A percentile compares a stretch with the other conserved stretches of the same genome.
phyloP scores from a whole-genome alignment of 768 basidiomycete genomes.

The Leccinum obscurum region DNA sequence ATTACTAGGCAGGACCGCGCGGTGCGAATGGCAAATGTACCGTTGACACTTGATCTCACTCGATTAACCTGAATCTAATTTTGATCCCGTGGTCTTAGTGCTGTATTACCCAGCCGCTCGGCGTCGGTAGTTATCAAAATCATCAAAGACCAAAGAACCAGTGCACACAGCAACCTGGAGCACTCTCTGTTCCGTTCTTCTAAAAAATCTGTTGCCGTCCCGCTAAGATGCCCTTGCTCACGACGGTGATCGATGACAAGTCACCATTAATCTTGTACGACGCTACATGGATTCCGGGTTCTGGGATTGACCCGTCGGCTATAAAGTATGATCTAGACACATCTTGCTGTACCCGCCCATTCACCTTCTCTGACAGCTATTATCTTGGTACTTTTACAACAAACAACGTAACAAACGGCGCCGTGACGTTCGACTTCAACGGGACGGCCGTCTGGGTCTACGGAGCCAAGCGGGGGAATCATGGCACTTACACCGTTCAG shows the following conservation, averaged over 20 bases:
- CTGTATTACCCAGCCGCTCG: no score
- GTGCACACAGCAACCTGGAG: neutral
- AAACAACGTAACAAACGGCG: constrained; percentile 36
- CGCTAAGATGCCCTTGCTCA: constrained; percentile 25
- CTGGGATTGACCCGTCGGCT: no score
- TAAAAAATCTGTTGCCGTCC: neutral
- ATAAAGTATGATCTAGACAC: constrained; percentile 14
- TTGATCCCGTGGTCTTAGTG: no score
- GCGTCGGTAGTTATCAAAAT: neutral
- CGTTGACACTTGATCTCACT: no score
- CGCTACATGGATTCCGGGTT: no score
- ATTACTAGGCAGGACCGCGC: no score
- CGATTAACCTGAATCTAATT: no score
- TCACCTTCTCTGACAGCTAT: constrained; percentile 30
- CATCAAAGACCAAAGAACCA: neutral
- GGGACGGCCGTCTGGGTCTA: constrained; percentile 51
- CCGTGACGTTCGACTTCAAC: constrained; percentile 44
- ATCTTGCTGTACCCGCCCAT: neutral
- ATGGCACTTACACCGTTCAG: constrained; percentile 44
- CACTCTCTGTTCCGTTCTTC: neutral
- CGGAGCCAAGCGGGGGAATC: constrained; percentile 49
- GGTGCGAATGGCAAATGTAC: no score
- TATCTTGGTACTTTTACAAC: constrained; percentile 40
- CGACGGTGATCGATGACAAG: constrained; percentile 32
- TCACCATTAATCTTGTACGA: constrained; percentile 5